Evolutionary conservation across 1,139 yeast genomes (phyloP), one percentile per base, ranked within the genome.

Genomic region (Casaregolazyma lundiana): DNA sequence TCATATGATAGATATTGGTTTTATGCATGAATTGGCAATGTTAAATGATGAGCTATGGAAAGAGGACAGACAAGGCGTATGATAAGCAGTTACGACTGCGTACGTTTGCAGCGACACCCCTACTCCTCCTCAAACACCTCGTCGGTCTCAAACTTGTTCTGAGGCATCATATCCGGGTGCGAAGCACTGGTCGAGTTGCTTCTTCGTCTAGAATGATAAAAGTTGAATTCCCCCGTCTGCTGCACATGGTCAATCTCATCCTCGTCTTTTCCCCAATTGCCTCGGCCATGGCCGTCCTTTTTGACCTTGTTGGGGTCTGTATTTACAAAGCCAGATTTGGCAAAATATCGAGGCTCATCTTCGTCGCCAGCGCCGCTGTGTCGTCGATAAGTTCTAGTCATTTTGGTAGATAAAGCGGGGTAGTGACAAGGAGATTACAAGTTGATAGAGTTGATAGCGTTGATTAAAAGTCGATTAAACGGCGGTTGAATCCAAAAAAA

Each of bases 331-430:
- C 94, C 95, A 57, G 77, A 74, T 63, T 83, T 88, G 51, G 89
- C 83, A 66, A 87, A 87, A 78, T 78, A 86, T 62, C 77, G 80
- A 46, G 89, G 79, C 26, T 63, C 50, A 15, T 26, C 32, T 13
- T 26, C 32, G 36, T 44, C 51, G 19, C 53, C 56, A 29, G 54
- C 58, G 21, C 45, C 50, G 53, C 75, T 78, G 52, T 74, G 71
- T 48, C 75, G 66, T 70, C 87, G 83, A 67, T 80, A 79, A 48
- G 96, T 87, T 80, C 95, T 84, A 51, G 95, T 78, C 96, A 87
- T 87, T 41, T 48, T 57, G 49, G 29, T 13, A 24, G 24, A 13
- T 21, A 20, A 22, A 21, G 13, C 15, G 24, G 24, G 8, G 24
- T 6, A 21, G 24, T 21, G 13, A 4, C 11, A 7, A 24, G 29